Base-by-base conservation (phyloP, 176 grass and related monocot species). In the Avena eriantha region DNA sequence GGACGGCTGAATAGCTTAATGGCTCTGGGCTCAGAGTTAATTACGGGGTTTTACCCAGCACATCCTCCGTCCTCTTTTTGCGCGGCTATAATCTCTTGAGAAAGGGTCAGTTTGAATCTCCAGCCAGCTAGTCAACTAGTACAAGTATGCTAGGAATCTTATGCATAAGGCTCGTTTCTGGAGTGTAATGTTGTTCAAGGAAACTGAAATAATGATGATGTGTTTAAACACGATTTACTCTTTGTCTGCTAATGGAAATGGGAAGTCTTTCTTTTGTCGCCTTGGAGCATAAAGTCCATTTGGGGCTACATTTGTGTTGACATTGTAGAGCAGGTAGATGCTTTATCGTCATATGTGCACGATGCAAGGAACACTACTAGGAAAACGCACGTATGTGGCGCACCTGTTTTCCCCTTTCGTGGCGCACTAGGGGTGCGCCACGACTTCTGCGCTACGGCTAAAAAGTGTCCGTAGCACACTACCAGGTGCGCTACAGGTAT, bases 1-100 rank as follows among this genome's bases (percentile, higher is more conserved):
- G 79, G 79, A 89, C 26, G 68, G 85, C 39, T 91, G 85, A 91
- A 26, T 6, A 16, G 73, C 46, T 67, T 65, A 74, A 58, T 48
- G 18, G 66, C 48, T 79, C 24, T 54, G 53, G 51, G 35, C 46
- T 61, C 21, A 74, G 71, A 22, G 45, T 50, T 49, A 33, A 66
- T 16, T 15, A 14, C 3, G 79, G 18, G 39, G 49, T 54, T 15
- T 73, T 47, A 64, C 5, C 21, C 16, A 21, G 17, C 47, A 75
- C 4, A 14, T 45, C 36, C 61, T 39, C 13, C n/a, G 75, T 69
- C 29, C n/a, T 72, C 36, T 83, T 60, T 21, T 72, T 83, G 19
- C 43, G 51, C 73, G 14, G 63, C 49, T 50, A 36, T 63, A 50
- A 46, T 26, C 16, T 61, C 54, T 64, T 81, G 45, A 35, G 31